Base-by-base conservation (phyloP, 116 monocot genomes). In the Zostera marina region DNA sequence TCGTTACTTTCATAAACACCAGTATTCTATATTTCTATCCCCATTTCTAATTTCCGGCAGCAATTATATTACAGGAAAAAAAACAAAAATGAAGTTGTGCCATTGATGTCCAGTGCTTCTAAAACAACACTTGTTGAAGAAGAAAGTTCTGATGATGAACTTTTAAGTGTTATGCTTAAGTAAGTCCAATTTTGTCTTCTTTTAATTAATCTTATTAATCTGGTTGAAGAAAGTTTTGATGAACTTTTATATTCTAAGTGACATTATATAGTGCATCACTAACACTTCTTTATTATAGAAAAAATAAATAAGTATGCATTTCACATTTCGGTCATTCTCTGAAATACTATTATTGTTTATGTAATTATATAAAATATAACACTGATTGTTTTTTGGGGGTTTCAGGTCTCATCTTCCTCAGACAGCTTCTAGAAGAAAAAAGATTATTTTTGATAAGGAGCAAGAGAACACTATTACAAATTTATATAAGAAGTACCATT, bases 391-490 rank as follows among this genome's bases (percentile, higher is more conserved):
- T 32, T 32, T 32, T 32, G 32, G 8, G 13, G 10, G 2, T 41
- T 41, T 9, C 49, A 62, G 62, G 10, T 48, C 52, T 52, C 22
- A 24, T 25, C 41, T 70, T 54, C 49, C 52, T 59, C 39, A 63
- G 8, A 66, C 24, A 42, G 74, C 54, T 68, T 56, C 63, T 0
- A 72, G 51, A 71, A 74, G 76, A 48, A 56, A 53, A 39, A 76
- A 64, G 66, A 16, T 64, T 62, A 22, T 65, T 49, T 76, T 84
- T 77, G 64, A 63, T 52, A 42, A 70, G 56, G 76, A 83, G 20
- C 87, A 78, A 64, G 87, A 81, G 47, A 42, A 26, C 9, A 63
- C 19, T n/a, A 67, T 87, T 12, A 68, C 38, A 45, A 45, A 74
- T 53, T 57, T 87, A 7, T 81, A 78, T 63, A 70, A 78, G 61